Base-by-base conservation (phyloP, 768 basidiomycete genomes). In the Lactifluus hygrophoroides region DNA sequence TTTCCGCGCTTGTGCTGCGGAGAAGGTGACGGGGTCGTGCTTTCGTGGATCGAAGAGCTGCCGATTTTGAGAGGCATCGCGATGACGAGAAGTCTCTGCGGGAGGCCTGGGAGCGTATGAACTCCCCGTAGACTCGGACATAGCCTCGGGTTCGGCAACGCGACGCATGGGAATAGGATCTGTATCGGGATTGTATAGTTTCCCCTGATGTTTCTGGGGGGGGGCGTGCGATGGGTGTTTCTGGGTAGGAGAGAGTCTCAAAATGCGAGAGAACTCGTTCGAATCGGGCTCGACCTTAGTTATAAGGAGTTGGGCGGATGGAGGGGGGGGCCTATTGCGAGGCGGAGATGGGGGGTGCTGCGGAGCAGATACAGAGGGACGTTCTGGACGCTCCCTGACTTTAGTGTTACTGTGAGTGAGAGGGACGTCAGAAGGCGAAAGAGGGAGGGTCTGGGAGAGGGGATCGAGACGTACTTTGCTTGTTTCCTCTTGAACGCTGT, bases 11-110 rank as follows among this genome's bases (percentile, higher is more conserved):
- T 83, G 77, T n/a, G 54, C 54, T 34, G 84, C 80, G 38, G 82
- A 75, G 71, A 98, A 98, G 11, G 87, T 81, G 32, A 93, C 81
- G 0, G 96, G 92, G 69, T 98, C 91, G 69, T 98, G 90, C 66
- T 90, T 85, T 38, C 89, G 79, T 58, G 89, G 90, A 68, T 98
- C 93, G 57, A 93, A 94, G 0, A 96, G 80, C 60, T 87, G 88
- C 9, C 76, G 73, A 45, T 71, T 69, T 28, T 69, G 64, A 46
- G 71, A 30, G 54, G 58, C 53, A 56, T 42, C 84, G 73, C 69
- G 68, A 43, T 61, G 54, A 7, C 71, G 61, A 9, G 77, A 69
- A 3, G 76, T 27, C 68, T 54, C 34, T 66, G 70, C 51, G 35
- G 70, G 68, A 11, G 71, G 63, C 34, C 73, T 72, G 16, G 74